Base-by-base conservation (phyloP, 2,329 filamentous ascomycete species). In the Erysiphe pulchra region DNA sequence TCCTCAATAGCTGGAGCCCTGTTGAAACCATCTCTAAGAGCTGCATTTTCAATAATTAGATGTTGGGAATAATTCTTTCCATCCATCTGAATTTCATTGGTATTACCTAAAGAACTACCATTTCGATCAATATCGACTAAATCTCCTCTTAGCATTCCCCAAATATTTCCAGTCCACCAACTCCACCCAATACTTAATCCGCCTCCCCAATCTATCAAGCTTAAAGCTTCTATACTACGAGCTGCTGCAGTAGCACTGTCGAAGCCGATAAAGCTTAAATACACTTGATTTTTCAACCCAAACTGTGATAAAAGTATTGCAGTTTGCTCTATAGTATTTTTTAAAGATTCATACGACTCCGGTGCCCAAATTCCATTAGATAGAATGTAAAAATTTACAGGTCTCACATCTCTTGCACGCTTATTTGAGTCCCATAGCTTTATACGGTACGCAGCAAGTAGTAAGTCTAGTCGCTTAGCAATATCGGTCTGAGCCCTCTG, bases 271-370 rank as follows among this genome's bases (percentile, higher is more conserved):
- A 42, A 42, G 24, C 40, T 42, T 11, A 42, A n/a, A 4, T 28
- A 16, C 11, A 42, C 28, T 30, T 42, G 40, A 14, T 42, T 14
- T 24, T 42, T 24, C 12, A 42, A 18, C 9, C 40, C 40, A 12
- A 42, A 2, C 20, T 42, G 12, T 30, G 20, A n/a, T 12, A 30
- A 7, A 13, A 42, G 28, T 4, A 6, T 30, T 14, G 40, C 40
- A 9, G 40, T 42, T 30, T 30, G 18, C 17, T 42, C 40, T n/a
- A 42, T 17, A 11, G 40, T 42, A 8, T 30, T 24, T 24, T 20
- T 11, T 3, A 42, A 24, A 12, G n/a, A 24, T 10, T 17, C 20
- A 80, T 50, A 43, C 3, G 28, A 30, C 1, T 40, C 44, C 30
- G 49, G 44, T 2, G 39, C 42, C 54, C 49, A 53, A 16, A 48